Base-by-base conservation (phyloP, 441 rosid species). In the Aleurites moluccanus region DNA sequence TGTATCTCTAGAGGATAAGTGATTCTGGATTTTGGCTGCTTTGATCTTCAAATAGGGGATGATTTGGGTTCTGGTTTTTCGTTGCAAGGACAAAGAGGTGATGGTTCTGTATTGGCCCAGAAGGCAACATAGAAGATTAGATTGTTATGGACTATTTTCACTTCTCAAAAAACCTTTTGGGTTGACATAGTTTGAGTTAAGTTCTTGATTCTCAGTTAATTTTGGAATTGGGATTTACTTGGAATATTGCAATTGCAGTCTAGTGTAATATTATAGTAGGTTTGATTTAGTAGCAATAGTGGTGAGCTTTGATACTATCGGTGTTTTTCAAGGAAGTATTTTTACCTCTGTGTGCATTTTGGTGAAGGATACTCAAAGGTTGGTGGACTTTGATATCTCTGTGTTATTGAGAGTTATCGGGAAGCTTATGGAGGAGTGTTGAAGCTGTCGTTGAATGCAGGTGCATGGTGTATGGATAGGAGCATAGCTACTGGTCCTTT, bases 381-480 rank as follows among this genome's bases (percentile, higher is more conserved):
- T 72, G 40, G 68, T 60, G 67, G 67, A 61, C 61, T 59, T 72
- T 61, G 68, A 44, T 18, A 33, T n/a, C n/a, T 72, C 40, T 45
- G 28, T 45, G 27, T n/a, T 61, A 13, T 13, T 72, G 45, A 65
- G 16, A 61, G 59, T 30, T 44, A 72, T 16, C 53, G 1, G 23
- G 65, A 59, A 42, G 66, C 56, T 42, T 53, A 72, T 80, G 72
- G 55, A 77, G 79, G 76, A 81, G 69, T 75, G 77, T 81, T 73
- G 77, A 69, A 85, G 83, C 82, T 85, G 74, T 70, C 73, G 80
- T 85, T 80, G 85, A 75, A 44, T 59, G 68, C 70, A 20, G 68
- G 87, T n/a, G 78, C 77, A 88, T 85, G 90, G 85, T 88, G 83
- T 75, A 82, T 74, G 85, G 83, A 73, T 80, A 77, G 81, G 89